phyloP scores from a whole-genome alignment of 2,329 filamentous ascomycete species.

The Colletotrichum karsti region DNA sequence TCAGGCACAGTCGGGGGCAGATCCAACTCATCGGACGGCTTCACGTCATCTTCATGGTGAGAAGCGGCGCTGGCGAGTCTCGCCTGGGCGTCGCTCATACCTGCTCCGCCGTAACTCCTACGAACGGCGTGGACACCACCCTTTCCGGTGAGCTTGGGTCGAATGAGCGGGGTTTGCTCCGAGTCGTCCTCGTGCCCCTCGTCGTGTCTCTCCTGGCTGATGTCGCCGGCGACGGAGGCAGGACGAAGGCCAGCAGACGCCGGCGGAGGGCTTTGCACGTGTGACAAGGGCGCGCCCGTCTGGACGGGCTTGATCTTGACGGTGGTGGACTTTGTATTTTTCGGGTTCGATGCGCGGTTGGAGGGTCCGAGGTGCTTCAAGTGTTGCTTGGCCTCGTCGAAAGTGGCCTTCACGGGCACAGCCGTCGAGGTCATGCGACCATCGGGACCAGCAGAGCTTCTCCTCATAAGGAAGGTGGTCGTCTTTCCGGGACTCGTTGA shows the following conservation, averaged over 20 bases:
- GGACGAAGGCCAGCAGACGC: constrained; percentile 30
- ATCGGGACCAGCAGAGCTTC: constrained; percentile 63
- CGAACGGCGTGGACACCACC: constrained; percentile 30
- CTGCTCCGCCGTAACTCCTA: constrained; percentile 28
- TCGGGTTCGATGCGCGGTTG: constrained; percentile 72
- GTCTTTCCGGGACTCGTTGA: constrained; percentile 57
- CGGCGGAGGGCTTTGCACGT: constrained; percentile 21
- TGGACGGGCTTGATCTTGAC: constrained; percentile 74
- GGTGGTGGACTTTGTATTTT: constrained; percentile 66
- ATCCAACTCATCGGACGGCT: background rate
- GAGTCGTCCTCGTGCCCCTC: background rate
- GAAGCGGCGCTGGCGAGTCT: constrained; percentile 19
- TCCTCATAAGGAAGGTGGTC: constrained; percentile 68
- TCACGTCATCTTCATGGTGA: background rate
- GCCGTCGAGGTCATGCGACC: constrained; percentile 56
- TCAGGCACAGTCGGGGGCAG: constrained; percentile 18
- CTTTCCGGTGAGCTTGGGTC: constrained; percentile 34
- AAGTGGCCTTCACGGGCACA: constrained; percentile 66
- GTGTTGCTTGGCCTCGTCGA: constrained; percentile 70
- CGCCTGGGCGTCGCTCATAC: constrained; percentile 26
- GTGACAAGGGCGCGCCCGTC: constrained; percentile 47
- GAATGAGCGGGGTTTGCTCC: constrained; percentile 29
- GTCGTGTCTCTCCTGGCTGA: background rate
- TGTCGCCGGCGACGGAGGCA: constrained; percentile 32
- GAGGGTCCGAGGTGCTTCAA: constrained; percentile 73